Conservation (phyloP, 2,329 filamentous ascomycete species). For the Myriosclerotinia curreyana region DNA sequence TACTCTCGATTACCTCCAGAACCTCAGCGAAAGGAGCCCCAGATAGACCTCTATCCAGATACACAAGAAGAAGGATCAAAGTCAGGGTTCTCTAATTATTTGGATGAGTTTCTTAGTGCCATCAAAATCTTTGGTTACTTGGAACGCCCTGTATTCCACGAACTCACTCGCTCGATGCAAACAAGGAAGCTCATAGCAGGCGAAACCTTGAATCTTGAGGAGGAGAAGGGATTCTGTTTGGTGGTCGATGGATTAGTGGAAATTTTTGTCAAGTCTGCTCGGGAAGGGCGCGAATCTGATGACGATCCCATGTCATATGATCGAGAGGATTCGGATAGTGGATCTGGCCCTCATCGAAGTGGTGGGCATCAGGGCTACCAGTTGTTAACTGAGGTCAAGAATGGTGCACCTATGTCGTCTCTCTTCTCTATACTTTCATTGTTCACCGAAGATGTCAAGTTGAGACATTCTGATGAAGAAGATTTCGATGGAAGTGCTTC, state of each 20-base stretch:
- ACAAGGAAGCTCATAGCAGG: slow-evolving; percentile 94
- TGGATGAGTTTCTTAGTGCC: slow-evolving; percentile 96
- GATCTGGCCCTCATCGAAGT: slow-evolving; percentile 61
- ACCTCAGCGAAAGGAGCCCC: slow-evolving; percentile 91
- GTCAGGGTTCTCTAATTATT: slow-evolving; percentile 87
- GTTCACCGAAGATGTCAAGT: slow-evolving; percentile 90
- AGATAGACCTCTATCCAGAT: slow-evolving; percentile 92
- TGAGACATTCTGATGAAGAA: slow-evolving; percentile 66
- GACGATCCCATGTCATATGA: slow-evolving; percentile 42
- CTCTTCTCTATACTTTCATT: slow-evolving; percentile 95
- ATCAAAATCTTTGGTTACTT: slow-evolving; percentile 99
- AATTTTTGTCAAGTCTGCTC: slow-evolving; percentile 93
- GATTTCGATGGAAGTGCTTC: slow-evolving; percentile 39
- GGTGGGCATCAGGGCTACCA: slow-evolving; percentile 83
- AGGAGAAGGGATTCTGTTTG: slow-evolving; percentile 96
- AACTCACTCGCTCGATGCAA: slow-evolving; percentile 97
- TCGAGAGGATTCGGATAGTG: slow-evolving; percentile 56
- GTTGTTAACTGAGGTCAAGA: slow-evolving; percentile 92
- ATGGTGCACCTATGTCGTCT: slow-evolving; percentile 97
- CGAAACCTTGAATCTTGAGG: slow-evolving; percentile 90
- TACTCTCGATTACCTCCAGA: slow-evolving; percentile 92
- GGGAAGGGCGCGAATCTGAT: slow-evolving; percentile 47
- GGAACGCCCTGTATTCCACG: slow-evolving; percentile 94
- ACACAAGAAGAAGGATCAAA: slow-evolving; percentile 87
- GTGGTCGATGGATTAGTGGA: slow-evolving; percentile 96